These are phyloP conservation scores for Kwoniella sp. DNA, from an alignment of 768 basidiomycete species.

Conservation along the genomic window DNA sequence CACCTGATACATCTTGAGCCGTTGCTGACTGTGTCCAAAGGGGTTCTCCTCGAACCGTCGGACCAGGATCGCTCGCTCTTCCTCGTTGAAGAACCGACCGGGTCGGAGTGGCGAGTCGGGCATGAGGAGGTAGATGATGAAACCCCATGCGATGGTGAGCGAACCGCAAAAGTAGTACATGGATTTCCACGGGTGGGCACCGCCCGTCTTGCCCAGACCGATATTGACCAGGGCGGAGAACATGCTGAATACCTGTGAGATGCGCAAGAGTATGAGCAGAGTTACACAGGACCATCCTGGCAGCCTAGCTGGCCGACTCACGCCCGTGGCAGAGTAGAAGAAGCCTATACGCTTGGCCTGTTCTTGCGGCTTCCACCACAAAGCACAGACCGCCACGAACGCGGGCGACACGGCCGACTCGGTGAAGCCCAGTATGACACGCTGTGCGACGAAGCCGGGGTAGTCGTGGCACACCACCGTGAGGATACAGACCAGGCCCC, in stretches of 20 bases:
- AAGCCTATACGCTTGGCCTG: constrained; percentile 49
- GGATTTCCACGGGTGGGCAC: constrained; percentile 46
- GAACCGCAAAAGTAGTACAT: constrained; percentile 49
- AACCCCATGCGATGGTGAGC: constrained; percentile 46
- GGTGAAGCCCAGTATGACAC: constrained; percentile 43
- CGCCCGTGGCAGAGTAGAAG: constrained; percentile 49
- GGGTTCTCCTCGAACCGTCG: constrained; percentile 35
- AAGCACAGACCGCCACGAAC: constrained; percentile 48
- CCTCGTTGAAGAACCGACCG: constrained; percentile 41
- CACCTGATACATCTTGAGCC: constrained; percentile 40
- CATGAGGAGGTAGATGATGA: constrained; percentile 46
- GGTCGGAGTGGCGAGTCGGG: constrained; percentile 46
- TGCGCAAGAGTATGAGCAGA: background rate
- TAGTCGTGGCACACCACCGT: constrained; percentile 38
- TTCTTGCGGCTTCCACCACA: constrained; percentile 51
- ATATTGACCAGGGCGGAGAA: constrained; percentile 51
- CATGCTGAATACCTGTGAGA: constrained; percentile 48
- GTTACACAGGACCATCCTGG: background rate
- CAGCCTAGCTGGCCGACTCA: constrained; percentile 5
- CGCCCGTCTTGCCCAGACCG: constrained; percentile 43
- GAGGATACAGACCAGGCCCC: constrained; percentile 44
- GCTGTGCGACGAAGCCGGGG: constrained; percentile 43
- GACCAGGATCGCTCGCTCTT: constrained; percentile 38
- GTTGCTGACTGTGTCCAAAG: constrained; percentile 26
- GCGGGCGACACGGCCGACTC: constrained; percentile 50